Conservation (phyloP, 495 filamentous ascomycete species). For the Penicillium taxi region DNA sequence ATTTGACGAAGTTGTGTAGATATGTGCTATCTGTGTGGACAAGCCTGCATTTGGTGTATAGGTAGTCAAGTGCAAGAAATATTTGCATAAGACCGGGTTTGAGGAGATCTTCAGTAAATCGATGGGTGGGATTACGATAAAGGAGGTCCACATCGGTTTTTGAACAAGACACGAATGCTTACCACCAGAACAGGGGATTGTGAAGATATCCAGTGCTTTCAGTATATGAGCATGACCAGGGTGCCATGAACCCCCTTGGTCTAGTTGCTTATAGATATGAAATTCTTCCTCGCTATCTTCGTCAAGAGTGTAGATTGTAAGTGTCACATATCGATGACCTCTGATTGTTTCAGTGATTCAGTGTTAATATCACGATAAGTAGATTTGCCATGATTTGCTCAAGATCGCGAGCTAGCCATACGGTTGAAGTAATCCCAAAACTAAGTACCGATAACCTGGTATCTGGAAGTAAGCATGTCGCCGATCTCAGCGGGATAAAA, state of each 20-base stretch:
- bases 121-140: slow-evolving; percentile 21
- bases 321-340: slow-evolving; percentile 31
- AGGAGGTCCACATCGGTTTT: slow-evolving; percentile 33
- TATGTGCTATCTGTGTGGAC: slow-evolving; percentile 32
- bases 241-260: slow-evolving; percentile 14
- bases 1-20: slow-evolving; percentile 9
- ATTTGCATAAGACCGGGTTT: slow-evolving; percentile 24
- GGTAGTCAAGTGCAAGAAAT: slow-evolving; percentile 37
- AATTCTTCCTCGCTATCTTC: slow-evolving; percentile 19
- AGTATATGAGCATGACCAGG: slow-evolving; percentile 22
- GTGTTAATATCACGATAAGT: neutral
- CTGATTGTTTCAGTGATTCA: slow-evolving; percentile 20
- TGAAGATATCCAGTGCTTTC: slow-evolving; percentile 26
- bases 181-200: slow-evolving; percentile 18
- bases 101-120: slow-evolving; percentile 27
- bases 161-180: slow-evolving; percentile 33
- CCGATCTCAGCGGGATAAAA: slow-evolving; percentile 48
- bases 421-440: slow-evolving; percentile 46
- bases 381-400: slow-evolving; percentile 23
- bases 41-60: slow-evolving; percentile 43
- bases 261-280: slow-evolving; percentile 21
- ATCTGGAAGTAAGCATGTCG: slow-evolving; percentile 39
- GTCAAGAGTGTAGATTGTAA: slow-evolving; percentile 33
- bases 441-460: slow-evolving; percentile 48
- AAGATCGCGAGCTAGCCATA: slow-evolving; percentile 48